phyloP scores from a whole-genome alignment of 805 yeast genomes.

The Peterozyma toletana region DNA sequence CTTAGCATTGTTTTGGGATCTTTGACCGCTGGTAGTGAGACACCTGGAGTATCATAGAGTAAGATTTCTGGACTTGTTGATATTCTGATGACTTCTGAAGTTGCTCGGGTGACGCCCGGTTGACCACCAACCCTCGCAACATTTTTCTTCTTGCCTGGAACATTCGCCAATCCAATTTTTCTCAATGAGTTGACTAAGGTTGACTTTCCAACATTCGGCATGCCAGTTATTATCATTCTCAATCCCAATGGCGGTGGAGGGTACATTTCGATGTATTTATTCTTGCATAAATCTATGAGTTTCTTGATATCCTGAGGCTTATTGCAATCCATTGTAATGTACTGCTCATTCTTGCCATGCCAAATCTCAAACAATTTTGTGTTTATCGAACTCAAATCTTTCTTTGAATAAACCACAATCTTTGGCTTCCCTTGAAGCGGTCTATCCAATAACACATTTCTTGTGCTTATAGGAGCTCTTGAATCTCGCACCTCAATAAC shows the following conservation, averaged over 20 bases:
- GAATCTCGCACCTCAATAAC: slow-evolving; percentile 83
- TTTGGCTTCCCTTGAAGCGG: slow-evolving; percentile 48
- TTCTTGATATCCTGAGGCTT: slow-evolving; percentile 38
- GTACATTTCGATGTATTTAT: slow-evolving; percentile 33
- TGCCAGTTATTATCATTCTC: slow-evolving; percentile 72
- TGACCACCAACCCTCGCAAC: slow-evolving; percentile 82
- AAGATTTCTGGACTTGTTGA: slow-evolving; percentile 54
- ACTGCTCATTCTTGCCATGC: slow-evolving; percentile 39
- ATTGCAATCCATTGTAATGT: slow-evolving; percentile 54
- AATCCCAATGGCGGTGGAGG: slow-evolving; percentile 85
- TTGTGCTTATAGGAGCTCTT: slow-evolving; percentile 80
- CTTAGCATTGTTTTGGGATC: slow-evolving; percentile 66
- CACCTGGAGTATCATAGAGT: slow-evolving; percentile 90
- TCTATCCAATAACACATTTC: slow-evolving; percentile 72
- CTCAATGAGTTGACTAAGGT: slow-evolving; percentile 75
- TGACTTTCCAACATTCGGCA: slow-evolving; percentile 98
- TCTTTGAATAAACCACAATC: slow-evolving; percentile 71
- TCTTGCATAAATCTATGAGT: slow-evolving; percentile 42
- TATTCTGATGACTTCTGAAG: slow-evolving; percentile 70
- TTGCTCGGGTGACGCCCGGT: slow-evolving; percentile 84
- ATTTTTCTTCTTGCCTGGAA: slow-evolving; percentile 27
- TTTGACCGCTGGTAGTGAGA: slow-evolving; percentile 69
- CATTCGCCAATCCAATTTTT: slow-evolving; percentile 16
- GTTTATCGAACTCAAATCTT: slow-evolving; percentile 50
- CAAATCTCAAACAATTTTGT: slow-evolving; percentile 31